phyloP scores from a whole-genome alignment of 371 early-diverging fungal species.

The Saksenaea vasiformis region DNA sequence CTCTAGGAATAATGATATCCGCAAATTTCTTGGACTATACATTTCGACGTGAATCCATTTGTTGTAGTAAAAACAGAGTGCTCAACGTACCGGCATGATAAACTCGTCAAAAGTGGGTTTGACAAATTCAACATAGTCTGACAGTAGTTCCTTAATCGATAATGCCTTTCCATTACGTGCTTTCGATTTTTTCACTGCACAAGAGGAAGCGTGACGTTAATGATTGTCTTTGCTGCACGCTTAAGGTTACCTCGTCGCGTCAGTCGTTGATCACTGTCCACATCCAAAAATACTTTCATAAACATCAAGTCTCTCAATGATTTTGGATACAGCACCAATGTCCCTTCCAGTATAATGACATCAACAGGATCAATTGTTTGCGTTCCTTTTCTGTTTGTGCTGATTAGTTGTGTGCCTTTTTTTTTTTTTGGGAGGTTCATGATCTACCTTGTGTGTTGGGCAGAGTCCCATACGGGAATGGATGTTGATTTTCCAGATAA shows the following conservation, averaged over 20 bases:
- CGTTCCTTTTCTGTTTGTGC: conserved; percentile 22
- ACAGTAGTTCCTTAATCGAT: conserved; percentile 57
- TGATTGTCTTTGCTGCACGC: background rate
- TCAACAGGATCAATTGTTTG: conserved; percentile 47
- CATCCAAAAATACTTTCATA: conserved; percentile 68
- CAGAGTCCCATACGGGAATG: conserved; percentile 58
- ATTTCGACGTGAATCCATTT: background rate
- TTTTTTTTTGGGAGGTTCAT: background rate
- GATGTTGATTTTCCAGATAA: conserved; percentile 41
- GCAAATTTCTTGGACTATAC: conserved; percentile 78
- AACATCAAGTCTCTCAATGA: conserved; percentile 56
- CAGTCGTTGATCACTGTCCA: conserved; percentile 67
- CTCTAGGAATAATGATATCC: conserved; percentile 88
- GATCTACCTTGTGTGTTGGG: conserved; percentile 43
- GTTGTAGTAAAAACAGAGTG: background rate
- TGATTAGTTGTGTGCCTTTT: background rate
- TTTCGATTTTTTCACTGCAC: conserved; percentile 26
- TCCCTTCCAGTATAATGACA: conserved; percentile 67
- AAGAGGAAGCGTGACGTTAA: background rate
- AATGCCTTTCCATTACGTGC: conserved; percentile 34
- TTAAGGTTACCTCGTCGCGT: conserved; percentile 41
- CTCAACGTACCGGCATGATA: conserved; percentile 69
- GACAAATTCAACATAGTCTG: conserved; percentile 73
- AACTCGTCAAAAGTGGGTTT: conserved; percentile 89
- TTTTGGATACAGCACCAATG: conserved; percentile 58